A percentile compares a stretch with the other conserved stretches of the same genome.
These are phyloP conservation scores for Phytophthora pinifolia DNA, from an alignment of 352 stramenopile species.

Conservation along the genomic window DNA sequence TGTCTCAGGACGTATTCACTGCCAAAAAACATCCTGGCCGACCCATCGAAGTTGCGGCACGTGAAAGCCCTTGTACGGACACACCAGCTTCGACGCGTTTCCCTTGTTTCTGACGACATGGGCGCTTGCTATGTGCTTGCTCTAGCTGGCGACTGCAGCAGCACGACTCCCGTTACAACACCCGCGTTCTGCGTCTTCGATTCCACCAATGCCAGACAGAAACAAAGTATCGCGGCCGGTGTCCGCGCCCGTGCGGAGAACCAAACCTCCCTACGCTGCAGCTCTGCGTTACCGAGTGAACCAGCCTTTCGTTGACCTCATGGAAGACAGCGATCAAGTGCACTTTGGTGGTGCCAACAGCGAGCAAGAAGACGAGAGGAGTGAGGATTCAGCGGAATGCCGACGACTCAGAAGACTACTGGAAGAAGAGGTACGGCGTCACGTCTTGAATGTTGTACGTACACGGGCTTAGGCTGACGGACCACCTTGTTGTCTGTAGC, in stretches of 20 bases:
- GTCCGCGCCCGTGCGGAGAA: conserved; percentile 67
- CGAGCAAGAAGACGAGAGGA: not conserved
- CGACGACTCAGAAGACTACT: conserved; percentile 20
- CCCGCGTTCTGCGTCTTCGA: conserved; percentile 4
- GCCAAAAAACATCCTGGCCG: conserved; percentile 78
- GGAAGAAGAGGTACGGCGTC: conserved; percentile 37
- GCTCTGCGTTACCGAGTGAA: conserved; percentile 53
- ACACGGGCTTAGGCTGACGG: not conserved
- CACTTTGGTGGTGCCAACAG: not conserved
- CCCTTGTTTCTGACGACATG: no score
- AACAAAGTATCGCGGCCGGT: conserved; percentile 41
- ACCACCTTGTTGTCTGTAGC: conserved; percentile 15
- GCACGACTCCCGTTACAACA: conserved; percentile 23
- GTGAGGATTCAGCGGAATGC: conserved; percentile 15
- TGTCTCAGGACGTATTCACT: conserved; percentile 21
- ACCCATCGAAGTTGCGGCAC: conserved; percentile 63
- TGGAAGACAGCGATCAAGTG: conserved; percentile 8
- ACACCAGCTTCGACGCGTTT: not conserved
- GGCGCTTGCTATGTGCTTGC: not conserved
- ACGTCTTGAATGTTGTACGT: not conserved
- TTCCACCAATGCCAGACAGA: conserved; percentile 7
- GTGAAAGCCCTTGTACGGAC: conserved; percentile 69
- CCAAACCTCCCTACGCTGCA: conserved; percentile 55
- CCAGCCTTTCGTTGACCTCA: conserved; percentile 18
- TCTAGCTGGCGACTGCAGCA: conserved; percentile 48